Base-by-base conservation (phyloP, 176 grass and related monocot species). In the Raddia guianensis region DNA sequence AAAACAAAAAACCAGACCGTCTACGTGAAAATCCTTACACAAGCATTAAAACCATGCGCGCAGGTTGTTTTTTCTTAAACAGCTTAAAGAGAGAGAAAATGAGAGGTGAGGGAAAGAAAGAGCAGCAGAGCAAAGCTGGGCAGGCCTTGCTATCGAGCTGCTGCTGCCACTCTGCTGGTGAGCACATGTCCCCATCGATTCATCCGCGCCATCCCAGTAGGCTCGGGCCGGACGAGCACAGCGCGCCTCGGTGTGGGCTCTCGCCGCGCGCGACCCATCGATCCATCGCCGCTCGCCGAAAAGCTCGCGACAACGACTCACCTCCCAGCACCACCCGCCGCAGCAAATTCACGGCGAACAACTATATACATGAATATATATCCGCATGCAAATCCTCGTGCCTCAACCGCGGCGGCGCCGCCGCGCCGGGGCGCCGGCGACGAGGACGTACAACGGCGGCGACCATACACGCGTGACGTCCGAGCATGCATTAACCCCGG, bases 241-340 rank as follows among this genome's bases (percentile, higher is more conserved):
- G 54, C 35, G 7, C 58, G 44, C 49, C 70, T 50, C 34, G 32
- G 54, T 54, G 70, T 75, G 70, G 70, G 60, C 80, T 66, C 35
- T 66, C 35, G 58, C 11, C 8, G 10, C 34, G 11, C 9, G 27
- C 75, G 27, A 46, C 8, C 6, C 21, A 48, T 71, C 54, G 37
- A 40, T 40, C 37, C 37, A 40, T 40, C 37, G 3, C 37, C 2
- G 12, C 34, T 51, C 12, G 56, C 12, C 12, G 34, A 76, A 77
- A 61, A 44, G 69, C 40, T 66, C 8, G 18, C 3, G 49, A 18
- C 33, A 80, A 37, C 33, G 68, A 37, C 65, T 68, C 77, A 34
- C 21, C 27, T 33, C 21, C 33, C 21, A 12, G 11, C 61, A 27
- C 27, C 27, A 27, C 27, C 27, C 1, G 27, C 27, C 27, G 27